Evolutionary conservation across 2,329 filamentous ascomycete genomes (phyloP).

Genomic region (Ramularia endophylla): DNA sequence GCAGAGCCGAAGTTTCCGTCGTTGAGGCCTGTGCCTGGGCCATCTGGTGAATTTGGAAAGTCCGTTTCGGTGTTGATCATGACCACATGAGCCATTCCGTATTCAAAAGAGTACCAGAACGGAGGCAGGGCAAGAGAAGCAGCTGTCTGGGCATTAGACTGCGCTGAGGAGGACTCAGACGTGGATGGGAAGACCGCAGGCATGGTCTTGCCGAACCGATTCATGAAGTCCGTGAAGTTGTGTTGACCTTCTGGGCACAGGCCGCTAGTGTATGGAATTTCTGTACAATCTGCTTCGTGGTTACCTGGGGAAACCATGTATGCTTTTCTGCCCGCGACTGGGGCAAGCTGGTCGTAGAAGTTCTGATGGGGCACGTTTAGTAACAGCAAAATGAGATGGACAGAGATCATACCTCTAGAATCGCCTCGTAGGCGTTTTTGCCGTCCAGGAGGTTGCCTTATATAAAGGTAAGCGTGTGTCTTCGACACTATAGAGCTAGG

Average conservation of each 20-base stretch:
- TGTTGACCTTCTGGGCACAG: conserved; percentile 49
- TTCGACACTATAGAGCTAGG: no score
- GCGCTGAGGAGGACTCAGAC: conserved; percentile 39
- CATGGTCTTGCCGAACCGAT: conserved; percentile 50
- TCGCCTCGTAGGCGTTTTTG: conserved; percentile 50
- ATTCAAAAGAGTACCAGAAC: conserved; percentile 57
- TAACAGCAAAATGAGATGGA: no score
- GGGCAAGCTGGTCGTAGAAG: conserved; percentile 52
- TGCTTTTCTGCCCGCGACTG: conserved; percentile 48
- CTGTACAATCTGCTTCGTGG: conserved; percentile 52
- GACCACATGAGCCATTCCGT: conserved; percentile 51
- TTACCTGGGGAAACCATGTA: conserved; percentile 56
- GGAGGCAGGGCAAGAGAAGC: conserved; percentile 43
- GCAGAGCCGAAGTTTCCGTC: conserved; percentile 46
- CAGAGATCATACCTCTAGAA: conserved; percentile 37
- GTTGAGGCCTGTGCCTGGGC: conserved; percentile 35
- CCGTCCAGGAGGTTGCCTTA: conserved; percentile 47
- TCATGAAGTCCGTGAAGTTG: conserved; percentile 57
- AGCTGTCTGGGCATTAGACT: conserved; percentile 43
- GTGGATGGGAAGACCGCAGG: conserved; percentile 47
- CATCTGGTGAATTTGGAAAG: conserved; percentile 47
- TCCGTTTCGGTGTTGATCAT: conserved; percentile 56
- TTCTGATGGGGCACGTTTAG: conserved; percentile 28
- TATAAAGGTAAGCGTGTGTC: no score
- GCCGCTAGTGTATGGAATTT: conserved; percentile 33